A percentile compares a stretch with the other conserved stretches of the same genome.
phyloP scores from a whole-genome alignment of 805 yeast species.

The Phaffomyces thermotolerans region DNA sequence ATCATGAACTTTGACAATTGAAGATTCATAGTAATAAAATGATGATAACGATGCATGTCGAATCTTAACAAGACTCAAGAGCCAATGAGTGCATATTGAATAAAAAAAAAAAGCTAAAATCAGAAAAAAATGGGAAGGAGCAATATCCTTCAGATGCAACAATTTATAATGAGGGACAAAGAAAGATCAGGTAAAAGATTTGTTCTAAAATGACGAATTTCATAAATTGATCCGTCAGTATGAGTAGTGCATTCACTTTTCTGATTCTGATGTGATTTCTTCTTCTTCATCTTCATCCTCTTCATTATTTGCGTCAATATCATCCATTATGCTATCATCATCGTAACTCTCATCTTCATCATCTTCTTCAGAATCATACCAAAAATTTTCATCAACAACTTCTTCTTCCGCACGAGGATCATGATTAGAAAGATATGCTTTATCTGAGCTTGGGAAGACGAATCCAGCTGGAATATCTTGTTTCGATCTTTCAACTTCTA shows the following conservation, averaged over 20 bases:
- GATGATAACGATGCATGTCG: neutral
- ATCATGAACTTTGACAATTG: neutral
- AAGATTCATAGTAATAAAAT: neutral
- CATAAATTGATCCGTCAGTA: no score
- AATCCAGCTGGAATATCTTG: conserved; percentile 84
- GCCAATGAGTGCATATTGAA: no score
- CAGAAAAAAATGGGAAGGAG: no score
- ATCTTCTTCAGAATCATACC: conserved; percentile 63
- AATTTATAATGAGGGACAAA: no score
- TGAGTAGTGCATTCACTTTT: conserved; percentile 16
- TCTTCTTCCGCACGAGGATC: conserved; percentile 37
- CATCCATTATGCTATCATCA: conserved; percentile 40
- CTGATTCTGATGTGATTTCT: conserved; percentile 23
- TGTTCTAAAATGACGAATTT: no score
- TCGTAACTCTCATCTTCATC: conserved; percentile 46
- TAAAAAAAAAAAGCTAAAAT: no score
- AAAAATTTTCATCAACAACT: conserved; percentile 72
- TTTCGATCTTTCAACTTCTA: conserved; percentile 79
- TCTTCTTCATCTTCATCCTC: conserved; percentile 43
- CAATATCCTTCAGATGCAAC: no score
- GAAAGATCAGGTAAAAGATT: no score
- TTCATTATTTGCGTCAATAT: conserved; percentile 52
- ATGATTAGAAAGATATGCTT: conserved; percentile 40
- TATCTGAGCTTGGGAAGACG: conserved; percentile 66
- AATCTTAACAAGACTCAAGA: no score